Evolutionary conservation across 2,329 filamentous ascomycete genomes (phyloP).

Genomic region (Epicoccum nigrum): DNA sequence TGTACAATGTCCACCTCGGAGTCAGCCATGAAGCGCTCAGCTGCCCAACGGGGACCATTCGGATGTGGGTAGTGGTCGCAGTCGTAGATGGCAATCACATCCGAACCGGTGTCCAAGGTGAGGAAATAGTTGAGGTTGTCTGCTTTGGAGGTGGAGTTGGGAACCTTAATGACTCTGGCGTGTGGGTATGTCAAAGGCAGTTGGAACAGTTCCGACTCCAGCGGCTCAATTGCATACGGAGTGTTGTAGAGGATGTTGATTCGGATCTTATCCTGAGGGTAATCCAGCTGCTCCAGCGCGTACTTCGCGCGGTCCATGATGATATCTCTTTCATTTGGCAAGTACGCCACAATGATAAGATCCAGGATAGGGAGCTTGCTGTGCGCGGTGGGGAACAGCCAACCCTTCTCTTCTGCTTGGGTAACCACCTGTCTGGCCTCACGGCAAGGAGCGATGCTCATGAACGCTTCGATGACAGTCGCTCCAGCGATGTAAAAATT

Average conservation of each 20-base stretch:
- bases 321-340: slow-evolving; percentile 59
- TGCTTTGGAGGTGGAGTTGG: slow-evolving; percentile 57
- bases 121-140: slow-evolving; percentile 59
- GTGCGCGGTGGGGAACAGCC: slow-evolving; percentile 52
- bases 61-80: slow-evolving; percentile 59
- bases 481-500: slow-evolving; percentile 54
- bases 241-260: slow-evolving; percentile 59
- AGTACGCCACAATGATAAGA: slow-evolving; percentile 57
- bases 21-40: slow-evolving; percentile 54
- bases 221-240: slow-evolving; percentile 53
- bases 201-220: slow-evolving; percentile 52
- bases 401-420: slow-evolving; percentile 48
- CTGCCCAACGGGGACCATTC: slow-evolving; percentile 56
- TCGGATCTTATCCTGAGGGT: slow-evolving; percentile 54
- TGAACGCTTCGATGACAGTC: slow-evolving; percentile 52
- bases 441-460: slow-evolving; percentile 46
- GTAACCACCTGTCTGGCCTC: slow-evolving; percentile 47
- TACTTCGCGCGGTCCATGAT: slow-evolving; percentile 56
- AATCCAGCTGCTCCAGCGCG: slow-evolving; percentile 54
- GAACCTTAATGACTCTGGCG: slow-evolving; percentile 55
- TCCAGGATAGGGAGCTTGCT: slow-evolving; percentile 53
- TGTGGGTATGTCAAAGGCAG: slow-evolving; percentile 49
- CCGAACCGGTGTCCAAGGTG: slow-evolving; percentile 51
- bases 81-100: slow-evolving; percentile 57
- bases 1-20: slow-evolving; percentile 56